phyloP scores from a whole-genome alignment of 306 rosid genomes.

The Trifolium dubium region DNA sequence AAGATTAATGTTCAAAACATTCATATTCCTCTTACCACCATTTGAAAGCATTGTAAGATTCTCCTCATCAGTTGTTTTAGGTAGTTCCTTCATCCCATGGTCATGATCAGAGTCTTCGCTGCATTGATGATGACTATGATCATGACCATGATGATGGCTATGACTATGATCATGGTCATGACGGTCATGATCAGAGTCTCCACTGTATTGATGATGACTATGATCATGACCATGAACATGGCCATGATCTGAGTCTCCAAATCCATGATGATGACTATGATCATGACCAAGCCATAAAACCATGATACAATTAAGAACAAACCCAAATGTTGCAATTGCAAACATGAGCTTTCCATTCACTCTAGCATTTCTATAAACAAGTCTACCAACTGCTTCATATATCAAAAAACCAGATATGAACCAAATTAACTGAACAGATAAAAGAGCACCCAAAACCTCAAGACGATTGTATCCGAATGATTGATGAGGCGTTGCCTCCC shows the following conservation, averaged over 20 bases:
- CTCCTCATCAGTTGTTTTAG: conserved; percentile 54
- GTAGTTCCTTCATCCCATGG: conserved; percentile 45
- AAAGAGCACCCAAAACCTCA: conserved; percentile 89
- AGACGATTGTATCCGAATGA: conserved; percentile 87
- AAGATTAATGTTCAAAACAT: conserved; percentile 64
- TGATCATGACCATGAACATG: conserved; percentile 60
- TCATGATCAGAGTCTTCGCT: conserved; percentile 36
- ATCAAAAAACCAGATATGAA: conserved; percentile 73
- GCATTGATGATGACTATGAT: conserved; percentile 17
- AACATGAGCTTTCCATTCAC: conserved; percentile 88
- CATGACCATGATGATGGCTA: conserved; percentile 47
- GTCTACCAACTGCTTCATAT: conserved; percentile 73
- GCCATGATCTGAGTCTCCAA: conserved; percentile 38
- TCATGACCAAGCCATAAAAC: conserved; percentile 88
- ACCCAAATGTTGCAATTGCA: conserved; percentile 83
- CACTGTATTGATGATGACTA: conserved; percentile 33
- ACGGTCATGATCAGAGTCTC: background rate
- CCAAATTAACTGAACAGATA: conserved; percentile 91
- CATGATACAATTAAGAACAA: conserved; percentile 72
- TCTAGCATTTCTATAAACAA: conserved; percentile 45
- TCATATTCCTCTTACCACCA: conserved; percentile 42
- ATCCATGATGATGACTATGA: conserved; percentile 43
- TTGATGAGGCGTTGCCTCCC: conserved; percentile 77
- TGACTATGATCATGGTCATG: background rate
- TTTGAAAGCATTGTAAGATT: conserved; percentile 50